Base-by-base conservation (phyloP, 176 grass and related monocot genomes). In the Coix lacrymajobi region DNA sequence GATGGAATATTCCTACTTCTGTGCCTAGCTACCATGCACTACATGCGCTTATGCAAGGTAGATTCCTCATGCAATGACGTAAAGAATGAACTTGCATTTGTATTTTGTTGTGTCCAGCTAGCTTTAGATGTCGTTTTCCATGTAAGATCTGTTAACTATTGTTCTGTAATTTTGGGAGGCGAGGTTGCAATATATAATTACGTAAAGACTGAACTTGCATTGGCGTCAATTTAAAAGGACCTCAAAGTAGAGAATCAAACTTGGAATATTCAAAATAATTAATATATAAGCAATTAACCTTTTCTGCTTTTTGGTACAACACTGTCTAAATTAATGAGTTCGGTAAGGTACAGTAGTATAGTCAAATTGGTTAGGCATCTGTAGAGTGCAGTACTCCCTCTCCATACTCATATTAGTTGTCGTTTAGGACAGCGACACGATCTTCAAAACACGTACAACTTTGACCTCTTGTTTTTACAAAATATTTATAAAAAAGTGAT, bases 151-250 rank as follows among this genome's bases (percentile, higher is more conserved):
- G 16, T 52, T 22, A 67, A 37, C 32, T 37, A 5, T 38, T 20
- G 19, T 22, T 67, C 5, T 31, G 62, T 20, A 34, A 66, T 36
- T 66, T 66, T 66, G 31, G 15, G 32, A 6, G 16, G 31, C 16
- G 31, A 20, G 31, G 5, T 30, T 36, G 20, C 7, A 16, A 65
- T 65, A 65, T 34, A 65, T 63, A 63, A 65, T 34, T 20, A 32
- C 31, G 5, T 49, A 19, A 15, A 19, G 46, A n/a, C 4, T 4
- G 36, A 54, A 22, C 19, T 22, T 25, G 26, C 13, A 19, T 31
- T 9, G 44, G 48, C 22, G 48, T 6, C 24, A 76, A 67, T 84
- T 84, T 76, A 44, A 68, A 57, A 77, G 15, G 45, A 76, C 82
- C 48, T 69, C 6, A 69, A 76, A 84, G 11, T 56, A 76, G 16